Conservation (phyloP, 2,329 filamentous ascomycete genomes). For the Colletotrichum shisoi region DNA sequence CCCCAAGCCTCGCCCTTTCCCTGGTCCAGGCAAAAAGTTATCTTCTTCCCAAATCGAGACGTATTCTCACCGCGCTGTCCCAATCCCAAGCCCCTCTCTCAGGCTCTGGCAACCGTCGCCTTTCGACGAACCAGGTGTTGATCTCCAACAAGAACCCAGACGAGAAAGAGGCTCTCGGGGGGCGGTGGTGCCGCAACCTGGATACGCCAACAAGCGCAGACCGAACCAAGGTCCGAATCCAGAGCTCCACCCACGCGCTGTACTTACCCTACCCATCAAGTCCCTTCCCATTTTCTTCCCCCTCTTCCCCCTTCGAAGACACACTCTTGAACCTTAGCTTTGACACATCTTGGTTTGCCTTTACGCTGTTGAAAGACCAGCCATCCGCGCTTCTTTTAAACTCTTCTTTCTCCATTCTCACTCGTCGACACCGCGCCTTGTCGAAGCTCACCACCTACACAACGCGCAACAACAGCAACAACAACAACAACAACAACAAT, state of each 20-base stretch:
- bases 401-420: background rate
- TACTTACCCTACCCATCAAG: constrained; percentile 27
- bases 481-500: background rate
- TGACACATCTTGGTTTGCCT: constrained; percentile 12
- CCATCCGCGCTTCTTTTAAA: constrained; percentile 3
- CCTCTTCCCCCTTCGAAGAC: constrained; percentile 15
- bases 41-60: background rate
- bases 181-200: constrained; percentile 13
- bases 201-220: constrained; percentile 18
- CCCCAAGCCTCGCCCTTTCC: constrained; percentile 5
- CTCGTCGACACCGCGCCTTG: background rate
- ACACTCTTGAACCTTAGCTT: constrained; percentile 18
- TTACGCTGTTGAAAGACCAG: constrained; percentile 2
- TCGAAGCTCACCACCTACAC: background rate
- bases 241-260: constrained; percentile 25
- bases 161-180: constrained; percentile 12
- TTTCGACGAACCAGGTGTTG: constrained; percentile 12
- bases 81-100: background rate
- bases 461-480: background rate
- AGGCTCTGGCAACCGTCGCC: background rate
- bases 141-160: background rate
- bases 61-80: constrained; percentile 6
- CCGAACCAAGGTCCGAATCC: constrained; percentile 18
- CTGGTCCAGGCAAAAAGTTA: constrained; percentile 5
- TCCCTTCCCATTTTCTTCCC: constrained; percentile 16